These are phyloP conservation scores for Capronia epimyces DNA, from an alignment of 2,329 filamentous ascomycete genomes.

Conservation along the genomic window DNA sequence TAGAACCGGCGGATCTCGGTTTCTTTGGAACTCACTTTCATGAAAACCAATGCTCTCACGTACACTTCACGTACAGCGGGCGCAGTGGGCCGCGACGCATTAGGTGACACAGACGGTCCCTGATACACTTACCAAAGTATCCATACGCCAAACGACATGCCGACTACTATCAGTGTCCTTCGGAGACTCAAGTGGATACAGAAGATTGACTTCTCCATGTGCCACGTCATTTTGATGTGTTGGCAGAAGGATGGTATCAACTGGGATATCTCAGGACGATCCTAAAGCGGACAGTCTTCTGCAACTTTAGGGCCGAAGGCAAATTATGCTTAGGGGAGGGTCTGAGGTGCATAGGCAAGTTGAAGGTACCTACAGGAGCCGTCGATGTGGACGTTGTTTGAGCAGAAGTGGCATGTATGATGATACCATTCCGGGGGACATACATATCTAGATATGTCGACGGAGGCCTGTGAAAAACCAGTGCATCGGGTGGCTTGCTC, in stretches of 20 bases:
- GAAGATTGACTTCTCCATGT: background rate
- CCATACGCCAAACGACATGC: background rate
- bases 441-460: no score
- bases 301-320: background rate
- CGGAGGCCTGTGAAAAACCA: background rate
- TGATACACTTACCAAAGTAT: background rate
- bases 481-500: background rate
- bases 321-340: no score
- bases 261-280: background rate
- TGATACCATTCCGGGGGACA: no score
- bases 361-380: no score
- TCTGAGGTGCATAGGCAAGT: no score
- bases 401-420: no score
- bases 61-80: background rate
- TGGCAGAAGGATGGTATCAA: background rate
- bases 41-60: background rate
- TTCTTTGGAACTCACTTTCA: background rate
- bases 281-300: background rate
- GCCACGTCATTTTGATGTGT: conserved; percentile 1
- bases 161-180: background rate
- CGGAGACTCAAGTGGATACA: background rate
- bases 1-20: background rate
- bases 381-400: no score
- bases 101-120: background rate
- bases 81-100: background rate